Evolutionary conservation across 371 early-diverging fungal species (phyloP), one percentile per base, ranked within the genome.

Genomic region (Mucor lusitanicus): DNA sequence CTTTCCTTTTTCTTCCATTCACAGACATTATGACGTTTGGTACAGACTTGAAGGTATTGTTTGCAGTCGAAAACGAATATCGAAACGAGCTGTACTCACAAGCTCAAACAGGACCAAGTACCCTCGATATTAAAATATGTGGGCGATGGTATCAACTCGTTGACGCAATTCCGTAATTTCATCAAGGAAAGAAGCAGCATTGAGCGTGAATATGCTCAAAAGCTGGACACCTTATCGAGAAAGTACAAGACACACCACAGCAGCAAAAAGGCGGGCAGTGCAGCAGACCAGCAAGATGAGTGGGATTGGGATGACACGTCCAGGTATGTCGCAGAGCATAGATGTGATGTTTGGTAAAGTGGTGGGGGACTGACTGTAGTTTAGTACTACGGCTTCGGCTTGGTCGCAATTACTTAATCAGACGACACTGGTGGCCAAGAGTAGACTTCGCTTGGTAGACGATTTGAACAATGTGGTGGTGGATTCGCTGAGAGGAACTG

Each of bases 131-230:
- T 81, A 27, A 82, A 85, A 33, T 83, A 88, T 71, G 75, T 90
- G 7, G 73, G 75, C 28, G 83, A 86, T 55, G 91, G 91, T 9
- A 81, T 90, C 46, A 73, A 82, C 28, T 88, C 92, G 44, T 61
- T 90, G 11, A 59, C 76, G 54, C 93, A 92, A 57, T 87, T 91
- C 59, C 87, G 92, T 25, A 92, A 88, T 61, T 93, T 90, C 71
- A 74, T 91, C 54, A 88, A 86, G 66, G 95, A 95, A 44, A 80
- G 87, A 17, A 85, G 88, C 21, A 85, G 80, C 50, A 81, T 94
- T 28, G 94, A 95, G 66, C 80, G 84, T 50, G 95, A 95, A 48
- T 92, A 90, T 75, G 87, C 92, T 13, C 83, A 85, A 66, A 86
- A 89, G 62, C 81, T 93, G 28, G 95, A 94, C 27, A 70, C 72